Conservation (phyloP, 1,139 yeast genomes). For the Scheffersomyces cryptocercus region DNA sequence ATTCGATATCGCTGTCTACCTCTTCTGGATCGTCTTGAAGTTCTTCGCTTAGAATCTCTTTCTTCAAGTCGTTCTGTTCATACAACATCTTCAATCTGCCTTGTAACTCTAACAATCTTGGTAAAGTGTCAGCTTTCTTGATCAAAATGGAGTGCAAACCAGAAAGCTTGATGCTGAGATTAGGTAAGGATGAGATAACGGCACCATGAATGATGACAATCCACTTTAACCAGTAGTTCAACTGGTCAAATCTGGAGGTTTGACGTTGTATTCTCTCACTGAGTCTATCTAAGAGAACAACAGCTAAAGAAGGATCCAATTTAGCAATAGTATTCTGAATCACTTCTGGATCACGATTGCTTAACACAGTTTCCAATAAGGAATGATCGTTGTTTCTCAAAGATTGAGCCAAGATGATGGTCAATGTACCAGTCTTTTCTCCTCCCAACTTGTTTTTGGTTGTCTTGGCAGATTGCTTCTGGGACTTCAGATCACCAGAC, state of each 20-base stretch:
- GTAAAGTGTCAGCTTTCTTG: slow-evolving; percentile 73
- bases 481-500: slow-evolving; percentile 26
- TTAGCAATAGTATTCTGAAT: slow-evolving; percentile 72
- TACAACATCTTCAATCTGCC: slow-evolving; percentile 74
- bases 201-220: slow-evolving; percentile 91
- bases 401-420: slow-evolving; percentile 70
- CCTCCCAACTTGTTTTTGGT: slow-evolving; percentile 28
- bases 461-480: slow-evolving; percentile 19
- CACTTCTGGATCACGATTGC: slow-evolving; percentile 70
- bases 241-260: slow-evolving; percentile 63
- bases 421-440: slow-evolving; percentile 61
- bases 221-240: slow-evolving; percentile 93
- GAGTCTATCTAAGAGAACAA: slow-evolving; percentile 71
- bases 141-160: slow-evolving; percentile 76
- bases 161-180: slow-evolving; percentile 65
- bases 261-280: slow-evolving; percentile 82
- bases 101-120: slow-evolving; percentile 78
- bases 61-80: slow-evolving; percentile 69
- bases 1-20: slow-evolving; percentile 38
- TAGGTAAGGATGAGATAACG: slow-evolving; percentile 65
- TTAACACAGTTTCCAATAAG: slow-evolving; percentile 75
- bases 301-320: slow-evolving; percentile 72
- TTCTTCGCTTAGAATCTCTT: slow-evolving; percentile 42
- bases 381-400: slow-evolving; percentile 71
- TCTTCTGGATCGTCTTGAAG: slow-evolving; percentile 27